phyloP scores from a whole-genome alignment of 306 rosid species.

The Quercus alba region DNA sequence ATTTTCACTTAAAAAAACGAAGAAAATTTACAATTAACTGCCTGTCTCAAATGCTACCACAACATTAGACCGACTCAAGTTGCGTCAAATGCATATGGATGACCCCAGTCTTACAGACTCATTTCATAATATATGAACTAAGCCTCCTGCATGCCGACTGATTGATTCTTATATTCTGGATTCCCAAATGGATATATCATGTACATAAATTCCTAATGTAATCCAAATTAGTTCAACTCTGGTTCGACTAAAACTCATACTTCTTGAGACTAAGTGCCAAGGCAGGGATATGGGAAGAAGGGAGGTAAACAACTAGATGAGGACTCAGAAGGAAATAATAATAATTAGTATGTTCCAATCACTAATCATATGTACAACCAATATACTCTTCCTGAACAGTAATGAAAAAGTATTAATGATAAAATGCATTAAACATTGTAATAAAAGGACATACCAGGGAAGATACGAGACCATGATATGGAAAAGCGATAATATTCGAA shows the following conservation, averaged over 20 bases:
- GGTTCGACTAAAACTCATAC: not conserved
- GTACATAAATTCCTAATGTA: not conserved
- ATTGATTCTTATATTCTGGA: not conserved
- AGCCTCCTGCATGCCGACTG: too few relatives aligned
- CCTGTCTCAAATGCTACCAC: not conserved
- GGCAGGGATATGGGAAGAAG: not conserved
- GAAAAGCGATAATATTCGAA: constrained; percentile 88
- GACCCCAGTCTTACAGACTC: not conserved
- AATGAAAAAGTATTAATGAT: not conserved
- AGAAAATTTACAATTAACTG: not conserved
- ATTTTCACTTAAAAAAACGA: not conserved
- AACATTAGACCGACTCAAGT: not conserved
- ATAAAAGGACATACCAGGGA: constrained; percentile 62
- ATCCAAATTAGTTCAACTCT: not conserved
- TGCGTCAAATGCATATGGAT: not conserved
- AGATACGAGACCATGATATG: constrained; percentile 92
- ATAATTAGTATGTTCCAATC: not conserved
- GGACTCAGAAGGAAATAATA: not conserved
- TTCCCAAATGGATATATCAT: not conserved
- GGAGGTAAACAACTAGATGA: not conserved
- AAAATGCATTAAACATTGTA: constrained; percentile 5
- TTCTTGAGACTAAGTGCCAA: not conserved
- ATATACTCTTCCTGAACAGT: not conserved
- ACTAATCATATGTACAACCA: not conserved
- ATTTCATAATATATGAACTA: not conserved